Percentiles rank a stretch among this genome's conserved stretches.
Evolutionary conservation across 768 basidiomycete species (phyloP).

Genomic region (Mycena albidolilacea): DNA sequence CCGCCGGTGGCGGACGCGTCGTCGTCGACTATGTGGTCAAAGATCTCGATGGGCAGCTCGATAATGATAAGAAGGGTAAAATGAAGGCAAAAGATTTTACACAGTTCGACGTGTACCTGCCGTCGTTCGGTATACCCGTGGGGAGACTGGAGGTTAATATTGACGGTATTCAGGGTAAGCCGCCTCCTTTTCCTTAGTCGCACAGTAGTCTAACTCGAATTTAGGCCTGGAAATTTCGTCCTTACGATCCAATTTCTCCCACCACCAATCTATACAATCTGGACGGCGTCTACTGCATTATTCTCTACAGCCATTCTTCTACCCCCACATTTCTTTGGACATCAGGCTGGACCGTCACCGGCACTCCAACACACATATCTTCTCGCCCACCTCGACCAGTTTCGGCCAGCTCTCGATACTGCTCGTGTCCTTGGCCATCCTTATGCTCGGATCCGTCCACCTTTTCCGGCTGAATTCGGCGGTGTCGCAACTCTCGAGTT

Average conservation of each 20-base stretch:
- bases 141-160: constrained; percentile 76
- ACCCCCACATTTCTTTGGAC: constrained; percentile 65
- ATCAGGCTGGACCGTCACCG: constrained; percentile 41
- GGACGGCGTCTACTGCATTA: constrained; percentile 69
- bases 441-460: constrained; percentile 32
- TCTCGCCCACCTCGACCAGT: constrained; percentile 36
- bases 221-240: constrained; percentile 60
- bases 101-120: constrained; percentile 68
- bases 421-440: constrained; percentile 28
- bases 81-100: constrained; percentile 50
- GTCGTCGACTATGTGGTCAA: constrained; percentile 80
- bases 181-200: constrained; percentile 25
- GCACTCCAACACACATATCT: constrained; percentile 15
- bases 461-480: constrained; percentile 34
- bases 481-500: constrained; percentile 41
- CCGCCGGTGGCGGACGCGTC: constrained; percentile 63
- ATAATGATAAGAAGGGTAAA: constrained; percentile 48
- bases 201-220: constrained; percentile 20
- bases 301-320: constrained; percentile 70
- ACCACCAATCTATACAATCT: constrained; percentile 59
- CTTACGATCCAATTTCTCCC: constrained; percentile 69
- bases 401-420: constrained; percentile 19
- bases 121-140: constrained; percentile 81
- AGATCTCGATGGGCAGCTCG: constrained; percentile 40
- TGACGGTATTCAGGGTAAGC: constrained; percentile 67